Evolutionary conservation across 805 yeast species (phyloP).

Genomic region (Kluyveromyces siamensis): DNA sequence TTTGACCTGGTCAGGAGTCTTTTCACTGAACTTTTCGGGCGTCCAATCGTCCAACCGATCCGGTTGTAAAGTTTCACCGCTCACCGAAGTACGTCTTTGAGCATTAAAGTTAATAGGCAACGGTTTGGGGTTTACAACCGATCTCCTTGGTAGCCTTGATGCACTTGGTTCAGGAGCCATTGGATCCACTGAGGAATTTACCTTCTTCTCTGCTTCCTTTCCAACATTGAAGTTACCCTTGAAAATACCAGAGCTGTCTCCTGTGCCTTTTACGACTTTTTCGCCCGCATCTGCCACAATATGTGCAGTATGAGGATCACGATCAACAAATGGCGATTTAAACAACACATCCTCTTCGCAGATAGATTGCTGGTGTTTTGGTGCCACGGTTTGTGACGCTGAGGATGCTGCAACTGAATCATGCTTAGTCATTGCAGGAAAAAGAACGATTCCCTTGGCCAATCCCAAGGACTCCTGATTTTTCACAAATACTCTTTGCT

Average conservation of each 20-base stretch:
- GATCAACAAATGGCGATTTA: constrained; percentile 54
- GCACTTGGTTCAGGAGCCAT: constrained; percentile 18
- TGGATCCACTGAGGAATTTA: constrained; percentile 14
- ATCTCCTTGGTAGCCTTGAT: constrained; percentile 11
- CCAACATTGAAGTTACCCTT: constrained; percentile 25
- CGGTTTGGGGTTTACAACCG: constrained; percentile 13
- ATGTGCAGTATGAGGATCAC: constrained; percentile 49
- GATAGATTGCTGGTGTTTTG: constrained; percentile 2
- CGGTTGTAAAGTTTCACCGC: constrained; percentile 82
- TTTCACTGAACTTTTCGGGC: constrained; percentile 47
- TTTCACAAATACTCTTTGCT: constrained; percentile 48
- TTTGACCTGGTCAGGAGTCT: constrained; percentile 51
- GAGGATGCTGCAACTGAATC: constrained; percentile 23
- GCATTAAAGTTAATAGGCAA: constrained; percentile 62
- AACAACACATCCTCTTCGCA: constrained; percentile 28
- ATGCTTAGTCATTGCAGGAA: constrained; percentile 31
- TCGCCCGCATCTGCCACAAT: constrained; percentile 16
- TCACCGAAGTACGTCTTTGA: constrained; percentile 79
- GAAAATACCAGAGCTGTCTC: constrained; percentile 13
- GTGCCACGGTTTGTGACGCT: constrained; percentile 7
- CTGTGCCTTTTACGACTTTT: neutral
- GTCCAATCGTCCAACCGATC: constrained; percentile 70
- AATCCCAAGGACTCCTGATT: constrained; percentile 37
- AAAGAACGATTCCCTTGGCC: constrained; percentile 42
- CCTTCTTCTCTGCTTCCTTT: constrained; percentile 11